Base-by-base conservation (phyloP, 225 moss, liverwort and hornwort species). In the Lunularia cruciata region DNA sequence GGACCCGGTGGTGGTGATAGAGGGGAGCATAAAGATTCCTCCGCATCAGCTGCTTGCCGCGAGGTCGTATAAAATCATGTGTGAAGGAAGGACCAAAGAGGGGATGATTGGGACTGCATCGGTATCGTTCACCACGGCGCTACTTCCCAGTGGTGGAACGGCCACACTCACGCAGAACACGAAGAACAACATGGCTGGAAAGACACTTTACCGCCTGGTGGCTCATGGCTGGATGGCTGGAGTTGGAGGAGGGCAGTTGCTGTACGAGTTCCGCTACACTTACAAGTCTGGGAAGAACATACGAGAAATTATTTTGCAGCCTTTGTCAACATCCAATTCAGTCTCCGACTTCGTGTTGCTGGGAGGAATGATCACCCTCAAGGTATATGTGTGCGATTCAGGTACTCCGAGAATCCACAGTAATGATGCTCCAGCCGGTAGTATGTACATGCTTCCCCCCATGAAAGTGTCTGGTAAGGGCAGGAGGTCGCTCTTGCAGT, bases 171-270 rank as follows among this genome's bases (percentile, higher is more conserved):
- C 76, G 0, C 0, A 40, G 40, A 80, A 62, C 43, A 11, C 73
- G 19, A 12, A 46, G 25, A 59, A 75, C 1, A 75, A 87, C 23
- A 5, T 80, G 0, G 80, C 87, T 38, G 76, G 85, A 1, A 67
- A 68, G 63, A 87, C 87, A 11, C 55, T 36, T 38, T 87, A 87
- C 16, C 69, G 64, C 0, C 40, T 85, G 4, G 56, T 40, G n/a
- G 83, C 85, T 1, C 79, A 87, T 8, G 85, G 83, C 12, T 87
- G 87, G 87, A 87, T 69, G 0, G 77, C 83, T 0, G 76, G 83
- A 8, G 72, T 71, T 0, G 67, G 80, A 14, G 43, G 77, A 2
- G 85, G 87, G 14, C 45, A 49, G 0, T 68, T 87, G 25, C 70
- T 67, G 70, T 87, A 85, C 4, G 87, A 87, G 31, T 87, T 87